Evolutionary conservation across 352 stramenopile genomes (phyloP), one percentile per base, ranked within the genome.

Genomic region (Halophytophthora polymorphica): DNA sequence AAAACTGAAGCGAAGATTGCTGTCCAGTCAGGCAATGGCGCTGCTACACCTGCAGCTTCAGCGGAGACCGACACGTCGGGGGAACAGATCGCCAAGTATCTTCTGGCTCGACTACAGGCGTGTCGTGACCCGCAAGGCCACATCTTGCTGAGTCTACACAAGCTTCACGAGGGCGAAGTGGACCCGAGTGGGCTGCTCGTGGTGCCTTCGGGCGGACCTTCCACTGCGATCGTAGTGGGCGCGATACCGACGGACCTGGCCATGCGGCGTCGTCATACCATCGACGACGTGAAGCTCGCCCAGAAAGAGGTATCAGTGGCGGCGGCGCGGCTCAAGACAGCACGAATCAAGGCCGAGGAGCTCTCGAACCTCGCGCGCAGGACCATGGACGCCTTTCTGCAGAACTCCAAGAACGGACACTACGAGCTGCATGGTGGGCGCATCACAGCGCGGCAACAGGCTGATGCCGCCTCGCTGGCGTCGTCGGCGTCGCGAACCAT

Each of bases 281-380:
- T 85, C 47, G 83, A 92, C 43, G 81, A 92, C 21, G 79, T 90
- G 18, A 86, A 89, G 40, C 70, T 78, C 6, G 79, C 77, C 0
- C 74, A 92, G 45, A 90, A 88, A 25, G 72, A 88, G 18, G 73
- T 90, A 3, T 71, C 77, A 0, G 66, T 84, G 18, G 79, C 83
- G 33, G 68, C 79, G 0, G 61, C 73, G n/a, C 73, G 86, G 46
- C 69, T 94, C 42, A 90, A 86, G 58, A 77, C 89, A 23, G 81
- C 81, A 18, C 73, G 81, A 3, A 64, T 84, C 6, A 74, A 86
- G 50, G 81, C 83, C 18, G 83, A 94, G 54, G 72, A 77, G 29
- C 59, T 91, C 17, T 88, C 78, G 7, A 89, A 86, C 41, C 50
- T 91, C 25, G 75, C 78, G n/a, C 76, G 78, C 18, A 63, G 80